A percentile compares a stretch with the other conserved stretches of the same genome.
Conservation (phyloP, 78 protist genomes). For the Paratrimastix pyriformis region DNA sequence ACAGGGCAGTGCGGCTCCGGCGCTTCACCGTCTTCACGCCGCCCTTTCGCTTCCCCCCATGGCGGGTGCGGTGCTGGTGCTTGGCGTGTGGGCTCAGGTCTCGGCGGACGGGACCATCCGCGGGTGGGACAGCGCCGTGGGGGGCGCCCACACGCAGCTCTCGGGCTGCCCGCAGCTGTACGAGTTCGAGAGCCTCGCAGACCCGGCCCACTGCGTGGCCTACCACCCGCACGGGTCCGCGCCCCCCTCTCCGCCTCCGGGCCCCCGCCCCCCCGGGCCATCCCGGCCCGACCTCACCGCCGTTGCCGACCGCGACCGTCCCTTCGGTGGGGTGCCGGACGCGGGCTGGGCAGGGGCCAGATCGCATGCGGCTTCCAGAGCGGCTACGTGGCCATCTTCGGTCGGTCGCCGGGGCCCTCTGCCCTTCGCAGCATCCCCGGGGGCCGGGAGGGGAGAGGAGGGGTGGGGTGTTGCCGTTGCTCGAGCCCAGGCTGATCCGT, state of each 20-base stretch:
- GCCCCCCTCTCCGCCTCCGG: not conserved
- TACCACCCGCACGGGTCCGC: slow-evolving; percentile 10
- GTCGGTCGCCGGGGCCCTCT: slow-evolving; percentile 2
- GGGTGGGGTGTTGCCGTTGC: no score
- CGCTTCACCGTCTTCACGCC: not conserved
- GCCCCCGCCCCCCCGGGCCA: no score
- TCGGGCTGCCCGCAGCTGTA: not conserved
- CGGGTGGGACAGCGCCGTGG: slow-evolving; percentile 5
- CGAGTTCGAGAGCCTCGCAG: slow-evolving; percentile 12
- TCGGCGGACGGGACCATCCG: slow-evolving; percentile 9
- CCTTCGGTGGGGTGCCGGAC: not conserved
- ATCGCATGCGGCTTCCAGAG: slow-evolving; percentile 12
- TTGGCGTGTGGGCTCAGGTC: no score
- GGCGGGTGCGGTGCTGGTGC: slow-evolving; percentile 8
- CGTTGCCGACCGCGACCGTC: not conserved
- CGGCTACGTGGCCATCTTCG: slow-evolving; percentile 14
- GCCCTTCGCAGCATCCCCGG: no score
- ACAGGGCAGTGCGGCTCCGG: not conserved
- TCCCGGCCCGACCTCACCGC: not conserved
- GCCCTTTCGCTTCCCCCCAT: not conserved
- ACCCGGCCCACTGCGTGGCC: not conserved
- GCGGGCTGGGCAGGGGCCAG: not conserved
- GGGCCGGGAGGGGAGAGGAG: no score
- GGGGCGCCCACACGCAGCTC: not conserved
- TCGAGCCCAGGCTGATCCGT: slow-evolving; percentile 8